Percentiles rank a stretch among this genome's conserved stretches.
These are phyloP conservation scores for Metschnikowia lunata DNA, from an alignment of 805 yeast species.

Conservation along the genomic window DNA sequence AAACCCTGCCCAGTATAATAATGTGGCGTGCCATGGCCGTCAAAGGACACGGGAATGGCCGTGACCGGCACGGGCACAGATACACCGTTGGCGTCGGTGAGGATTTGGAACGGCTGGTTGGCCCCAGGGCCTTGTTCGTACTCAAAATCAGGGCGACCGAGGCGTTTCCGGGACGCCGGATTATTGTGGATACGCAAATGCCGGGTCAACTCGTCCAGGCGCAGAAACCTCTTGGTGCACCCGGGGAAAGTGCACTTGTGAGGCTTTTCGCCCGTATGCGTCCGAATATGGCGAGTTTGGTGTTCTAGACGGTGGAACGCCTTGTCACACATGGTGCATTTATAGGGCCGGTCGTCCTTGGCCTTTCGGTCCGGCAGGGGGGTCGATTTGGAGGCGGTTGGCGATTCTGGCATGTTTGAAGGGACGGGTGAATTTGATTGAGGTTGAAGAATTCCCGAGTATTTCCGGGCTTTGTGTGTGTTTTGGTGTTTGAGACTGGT, in stretches of 20 bases:
- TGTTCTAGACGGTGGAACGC: conserved; percentile 88
- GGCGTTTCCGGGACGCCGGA: conserved; percentile 29
- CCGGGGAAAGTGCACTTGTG: conserved; percentile 80
- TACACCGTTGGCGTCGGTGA: conserved; percentile 5
- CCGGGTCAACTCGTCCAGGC: conserved; percentile 82
- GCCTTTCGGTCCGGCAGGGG: conserved; percentile 4
- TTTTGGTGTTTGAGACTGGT: too few relatives aligned
- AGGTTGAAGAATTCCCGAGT: too few relatives aligned
- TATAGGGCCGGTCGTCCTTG: conserved; percentile 59
- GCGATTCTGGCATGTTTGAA: too few relatives aligned
- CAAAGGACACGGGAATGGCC: conserved; percentile 29
- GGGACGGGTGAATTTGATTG: too few relatives aligned
- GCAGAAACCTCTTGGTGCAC: conserved; percentile 74
- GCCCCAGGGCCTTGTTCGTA: background rate
- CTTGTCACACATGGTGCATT: conserved; percentile 78
- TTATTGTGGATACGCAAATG: conserved; percentile 77
- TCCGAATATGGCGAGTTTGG: conserved; percentile 85
- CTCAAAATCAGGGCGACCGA: conserved; percentile 4
- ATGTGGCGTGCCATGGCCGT: conserved; percentile 28
- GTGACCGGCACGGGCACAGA: conserved; percentile 7
- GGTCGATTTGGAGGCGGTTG: background rate
- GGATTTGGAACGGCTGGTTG: background rate
- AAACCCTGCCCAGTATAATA: conserved; percentile 27
- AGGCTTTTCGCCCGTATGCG: conserved; percentile 93
- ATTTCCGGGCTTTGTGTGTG: too few relatives aligned